Evolutionary conservation across 495 filamentous ascomycete genomes (phyloP).

Genomic region (Cercophora samala): DNA sequence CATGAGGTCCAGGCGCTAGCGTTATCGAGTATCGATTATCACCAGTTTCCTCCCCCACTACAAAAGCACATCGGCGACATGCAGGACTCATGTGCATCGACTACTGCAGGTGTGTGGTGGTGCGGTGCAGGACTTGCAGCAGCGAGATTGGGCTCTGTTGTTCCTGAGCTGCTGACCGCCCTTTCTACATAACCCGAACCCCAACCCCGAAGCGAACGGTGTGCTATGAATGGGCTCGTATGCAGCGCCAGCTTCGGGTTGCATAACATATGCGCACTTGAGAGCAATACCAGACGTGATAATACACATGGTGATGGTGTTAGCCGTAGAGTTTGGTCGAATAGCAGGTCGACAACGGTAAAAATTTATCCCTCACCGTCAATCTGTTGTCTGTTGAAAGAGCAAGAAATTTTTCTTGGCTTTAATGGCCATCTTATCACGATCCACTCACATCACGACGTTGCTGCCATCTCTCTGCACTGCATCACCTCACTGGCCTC

Average conservation of each 20-base stretch:
- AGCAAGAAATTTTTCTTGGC: conserved; percentile 10
- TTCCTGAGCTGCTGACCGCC: conserved; percentile 30
- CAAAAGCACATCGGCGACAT: conserved; percentile 12
- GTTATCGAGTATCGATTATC: not conserved
- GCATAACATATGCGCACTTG: not conserved
- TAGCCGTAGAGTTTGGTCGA: not conserved
- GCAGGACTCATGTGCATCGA: conserved; percentile 17
- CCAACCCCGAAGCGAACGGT: not conserved
- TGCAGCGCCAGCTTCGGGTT: not conserved
- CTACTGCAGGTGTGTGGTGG: conserved; percentile 24
- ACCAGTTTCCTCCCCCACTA: not conserved
- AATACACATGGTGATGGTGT: not conserved
- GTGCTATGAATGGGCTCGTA: not conserved
- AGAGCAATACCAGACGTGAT: not conserved
- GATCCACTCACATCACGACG: conserved; percentile 19
- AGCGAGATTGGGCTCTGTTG: conserved; percentile 5
- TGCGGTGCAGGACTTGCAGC: conserved; percentile 10
- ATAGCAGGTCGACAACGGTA: conserved; percentile 1
- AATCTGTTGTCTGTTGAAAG: not conserved
- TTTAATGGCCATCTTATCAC: conserved; percentile 6
- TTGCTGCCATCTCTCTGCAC: conserved; percentile 9
- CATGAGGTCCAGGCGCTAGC: not conserved
- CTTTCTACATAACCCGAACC: conserved; percentile 15
- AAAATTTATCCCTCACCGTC: conserved; percentile 11
- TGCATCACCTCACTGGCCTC: conserved; percentile 6